A percentile compares a stretch with the other conserved stretches of the same genome.
phyloP scores from a whole-genome alignment of 2,329 filamentous ascomycete species.

The Davidsoniella australis region DNA sequence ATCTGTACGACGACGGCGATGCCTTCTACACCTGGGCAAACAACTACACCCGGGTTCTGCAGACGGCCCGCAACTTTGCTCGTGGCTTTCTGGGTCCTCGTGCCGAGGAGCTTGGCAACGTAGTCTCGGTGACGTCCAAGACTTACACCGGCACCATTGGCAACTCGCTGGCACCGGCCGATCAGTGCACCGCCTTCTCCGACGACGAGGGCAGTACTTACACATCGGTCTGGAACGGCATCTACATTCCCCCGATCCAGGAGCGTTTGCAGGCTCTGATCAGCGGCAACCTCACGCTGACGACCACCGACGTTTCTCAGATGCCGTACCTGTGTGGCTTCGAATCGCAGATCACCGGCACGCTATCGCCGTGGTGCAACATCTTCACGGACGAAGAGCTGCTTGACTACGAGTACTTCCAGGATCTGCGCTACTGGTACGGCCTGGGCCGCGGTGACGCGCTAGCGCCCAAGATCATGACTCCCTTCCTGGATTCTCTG shows the following conservation, averaged over 20 bases:
- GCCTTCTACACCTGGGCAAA: conserved; percentile 47
- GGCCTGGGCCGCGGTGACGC: conserved; percentile 39
- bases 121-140: conserved; percentile 40
- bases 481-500: conserved; percentile 39
- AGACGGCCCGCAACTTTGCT: conserved; percentile 44
- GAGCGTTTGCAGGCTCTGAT: conserved; percentile 37
- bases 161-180: conserved; percentile 46
- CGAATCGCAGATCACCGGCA: conserved; percentile 49
- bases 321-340: conserved; percentile 58
- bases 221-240: conserved; percentile 29
- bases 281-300: conserved; percentile 36
- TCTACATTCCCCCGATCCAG: conserved; percentile 36
- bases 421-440: conserved; percentile 54
- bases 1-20: conserved; percentile 32
- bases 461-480: conserved; percentile 40
- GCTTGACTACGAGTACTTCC: conserved; percentile 46
- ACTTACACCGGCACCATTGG: conserved; percentile 34
- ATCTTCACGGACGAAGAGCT: conserved; percentile 46
- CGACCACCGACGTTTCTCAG: conserved; percentile 32
- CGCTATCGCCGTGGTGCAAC: conserved; percentile 42
- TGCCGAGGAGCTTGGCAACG: conserved; percentile 32
- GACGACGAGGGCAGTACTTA: conserved; percentile 34
- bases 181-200: conserved; percentile 41
- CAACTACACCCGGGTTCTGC: conserved; percentile 44
- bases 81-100: conserved; percentile 42